Base-by-base conservation (phyloP, 2,329 filamentous ascomycete species). In the Calonectria honghensis region DNA sequence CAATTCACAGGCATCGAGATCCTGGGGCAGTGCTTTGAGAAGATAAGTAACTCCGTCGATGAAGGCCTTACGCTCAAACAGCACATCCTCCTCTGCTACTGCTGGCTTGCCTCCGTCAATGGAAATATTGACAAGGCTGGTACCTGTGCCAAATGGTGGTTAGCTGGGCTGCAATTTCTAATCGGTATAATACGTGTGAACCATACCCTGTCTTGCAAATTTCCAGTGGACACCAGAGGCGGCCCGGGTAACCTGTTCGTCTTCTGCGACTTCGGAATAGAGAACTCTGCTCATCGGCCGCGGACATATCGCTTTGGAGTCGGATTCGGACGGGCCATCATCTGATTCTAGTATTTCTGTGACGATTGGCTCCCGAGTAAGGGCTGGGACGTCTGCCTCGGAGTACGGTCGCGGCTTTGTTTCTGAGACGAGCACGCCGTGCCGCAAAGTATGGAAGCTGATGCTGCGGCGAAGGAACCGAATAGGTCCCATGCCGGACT, bases 11-110 rank as follows among this genome's bases (percentile, higher is more conserved):
- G 84, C 83, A 39, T 88, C 89, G 37, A 94, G 87, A 65, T 93
- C 86, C 1, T 83, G 75, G 0, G 93, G 93, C 0, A 94, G 86
- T 10, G 90, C 92, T 74, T 89, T 89, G n/a, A 94, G 86, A 31
- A 94, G 86, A 81, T 93, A 93, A 3, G 90, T 89, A 5, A 93
- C 83, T 73, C 91, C 89, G 78, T 94, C 91, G 64, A 94, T 84
- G 82, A 93, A 94, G 13, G 93, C 87, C 76, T 91, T 90, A 32
- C 93, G 88, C 66, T 90, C 89, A 73, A 85, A 84, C 1, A 77
- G 75, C 7, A 77, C 72, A 32, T 80, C 77, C 57, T 81, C 79
- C 4, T 78, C 78, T 11, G 77, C 76, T 7, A 75, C 66, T 29
- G 80, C 79, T 3, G 80, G 74, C 50, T 81, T 77, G 29, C 76